These are phyloP conservation scores for Eremomyces bilateralis DNA, from an alignment of 495 filamentous ascomycete species.

Conservation along the genomic window DNA sequence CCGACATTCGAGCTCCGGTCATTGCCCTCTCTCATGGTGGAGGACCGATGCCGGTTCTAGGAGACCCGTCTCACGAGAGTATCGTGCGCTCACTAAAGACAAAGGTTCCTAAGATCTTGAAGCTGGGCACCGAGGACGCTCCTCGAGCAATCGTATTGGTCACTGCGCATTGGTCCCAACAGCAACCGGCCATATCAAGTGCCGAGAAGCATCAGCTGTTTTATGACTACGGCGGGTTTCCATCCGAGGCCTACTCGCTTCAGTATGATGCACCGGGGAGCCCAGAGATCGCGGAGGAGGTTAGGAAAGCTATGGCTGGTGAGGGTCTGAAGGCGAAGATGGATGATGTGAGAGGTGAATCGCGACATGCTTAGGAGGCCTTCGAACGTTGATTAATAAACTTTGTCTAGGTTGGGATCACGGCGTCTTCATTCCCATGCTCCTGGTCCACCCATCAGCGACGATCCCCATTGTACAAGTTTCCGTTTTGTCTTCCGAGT, in stretches of 20 bases:
- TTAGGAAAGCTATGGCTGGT: slow-evolving; percentile 12
- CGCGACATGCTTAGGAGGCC: not conserved
- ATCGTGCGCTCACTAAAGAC: slow-evolving; percentile 18
- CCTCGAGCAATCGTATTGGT: slow-evolving; percentile 22
- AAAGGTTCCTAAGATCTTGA: slow-evolving; percentile 18
- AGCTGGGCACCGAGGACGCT: slow-evolving; percentile 16
- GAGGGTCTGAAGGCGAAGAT: slow-evolving; percentile 12
- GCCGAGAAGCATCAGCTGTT: slow-evolving; percentile 16
- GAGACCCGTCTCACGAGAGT: slow-evolving; percentile 16
- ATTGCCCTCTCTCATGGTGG: slow-evolving; percentile 23
- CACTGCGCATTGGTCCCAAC: slow-evolving; percentile 22
- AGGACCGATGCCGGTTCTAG: slow-evolving; percentile 22
- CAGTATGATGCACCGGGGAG: slow-evolving; percentile 22
- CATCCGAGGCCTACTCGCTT: slow-evolving; percentile 18
- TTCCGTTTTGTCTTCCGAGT: slow-evolving; percentile 15
- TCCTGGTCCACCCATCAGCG: slow-evolving; percentile 14
- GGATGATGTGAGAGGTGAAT: slow-evolving; percentile 12
- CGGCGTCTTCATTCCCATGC: slow-evolving; percentile 21
- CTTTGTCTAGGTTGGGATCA: slow-evolving; percentile 22
- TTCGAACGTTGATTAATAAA: not conserved
- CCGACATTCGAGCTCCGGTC: slow-evolving; percentile 22
- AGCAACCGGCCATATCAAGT: slow-evolving; percentile 17
- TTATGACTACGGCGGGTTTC: slow-evolving; percentile 25
- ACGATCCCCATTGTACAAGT: slow-evolving; percentile 17
- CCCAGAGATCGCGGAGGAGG: slow-evolving; percentile 19